Conservation (phyloP, 257 asterid species). For the Solanum ossicruentum region DNA sequence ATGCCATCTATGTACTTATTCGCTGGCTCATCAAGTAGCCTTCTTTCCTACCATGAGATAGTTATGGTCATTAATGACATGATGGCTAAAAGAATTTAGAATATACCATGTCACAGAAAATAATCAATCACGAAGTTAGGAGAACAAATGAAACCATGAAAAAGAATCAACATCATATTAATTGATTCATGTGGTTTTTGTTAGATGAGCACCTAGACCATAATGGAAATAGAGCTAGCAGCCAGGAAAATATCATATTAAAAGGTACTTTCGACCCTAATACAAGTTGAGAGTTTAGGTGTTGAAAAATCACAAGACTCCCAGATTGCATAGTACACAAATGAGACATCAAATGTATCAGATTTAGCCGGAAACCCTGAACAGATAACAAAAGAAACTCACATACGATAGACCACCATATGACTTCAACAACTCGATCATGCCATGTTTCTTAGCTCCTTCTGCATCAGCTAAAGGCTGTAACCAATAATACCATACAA, state of each 20-base stretch:
- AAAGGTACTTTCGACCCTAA: background rate
- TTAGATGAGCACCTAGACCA: background rate
- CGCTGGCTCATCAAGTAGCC: background rate
- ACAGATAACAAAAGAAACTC: slow-evolving; percentile 19
- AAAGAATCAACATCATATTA: background rate
- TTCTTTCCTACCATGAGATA: background rate
- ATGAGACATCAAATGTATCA: background rate
- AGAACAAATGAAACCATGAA: background rate
- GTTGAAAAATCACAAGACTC: background rate
- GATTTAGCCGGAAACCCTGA: background rate
- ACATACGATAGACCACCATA: slow-evolving; percentile 93
- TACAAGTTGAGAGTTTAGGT: background rate
- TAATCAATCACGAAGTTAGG: background rate
- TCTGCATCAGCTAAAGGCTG: slow-evolving; percentile 99
- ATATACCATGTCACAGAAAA: background rate
- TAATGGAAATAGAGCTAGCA: background rate
- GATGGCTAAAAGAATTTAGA: background rate
- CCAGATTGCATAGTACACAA: background rate
- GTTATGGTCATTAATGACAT: background rate
- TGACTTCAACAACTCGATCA: slow-evolving; percentile 65
- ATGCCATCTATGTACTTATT: background rate
- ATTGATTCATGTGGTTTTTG: background rate
- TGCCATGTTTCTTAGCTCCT: slow-evolving; percentile 63
- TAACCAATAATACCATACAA: background rate
- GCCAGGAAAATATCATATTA: background rate